Conservation (phyloP, 1,284 basidiomycete genomes). For the Ustilago bromivora region DNA sequence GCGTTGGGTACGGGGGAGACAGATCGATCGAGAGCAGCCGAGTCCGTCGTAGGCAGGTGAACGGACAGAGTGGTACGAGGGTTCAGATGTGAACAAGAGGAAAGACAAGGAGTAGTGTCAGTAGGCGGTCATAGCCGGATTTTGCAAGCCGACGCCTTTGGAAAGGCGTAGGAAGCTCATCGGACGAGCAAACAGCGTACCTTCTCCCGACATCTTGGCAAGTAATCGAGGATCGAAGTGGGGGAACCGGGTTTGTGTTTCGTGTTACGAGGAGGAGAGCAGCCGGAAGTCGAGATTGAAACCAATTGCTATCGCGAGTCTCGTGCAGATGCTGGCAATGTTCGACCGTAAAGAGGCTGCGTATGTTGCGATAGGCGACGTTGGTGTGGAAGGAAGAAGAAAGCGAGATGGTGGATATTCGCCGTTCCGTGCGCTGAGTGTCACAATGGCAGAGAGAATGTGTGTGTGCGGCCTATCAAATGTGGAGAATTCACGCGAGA, state of each 20-base stretch:
- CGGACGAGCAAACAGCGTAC: conserved; percentile 18
- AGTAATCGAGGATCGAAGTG: conserved; percentile 11
- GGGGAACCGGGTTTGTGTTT: conserved; percentile 1
- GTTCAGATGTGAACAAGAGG: not conserved
- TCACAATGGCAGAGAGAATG: not conserved
- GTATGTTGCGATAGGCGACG: not conserved
- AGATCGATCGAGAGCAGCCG: not conserved
- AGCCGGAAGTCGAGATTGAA: not conserved
- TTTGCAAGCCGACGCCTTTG: no score
- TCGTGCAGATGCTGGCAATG: not conserved
- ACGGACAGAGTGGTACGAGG: not conserved
- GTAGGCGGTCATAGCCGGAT: not conserved
- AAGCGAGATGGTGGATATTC: conserved; percentile 9
- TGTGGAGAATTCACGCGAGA: not conserved
- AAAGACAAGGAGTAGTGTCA: not conserved
- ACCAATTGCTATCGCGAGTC: not conserved
- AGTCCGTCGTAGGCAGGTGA: not conserved
- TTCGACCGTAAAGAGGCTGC: not conserved
- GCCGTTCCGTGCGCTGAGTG: conserved; percentile 16
- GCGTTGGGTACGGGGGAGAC: not conserved
- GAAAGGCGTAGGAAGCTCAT: no score
- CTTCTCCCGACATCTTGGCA: conserved; percentile 55
- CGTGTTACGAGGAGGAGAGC: not conserved
- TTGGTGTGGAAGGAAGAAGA: not conserved
- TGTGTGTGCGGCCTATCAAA: not conserved